Evolutionary conservation across 352 stramenopile species (phyloP).

Genomic region (Phytopythium helicoides): DNA sequence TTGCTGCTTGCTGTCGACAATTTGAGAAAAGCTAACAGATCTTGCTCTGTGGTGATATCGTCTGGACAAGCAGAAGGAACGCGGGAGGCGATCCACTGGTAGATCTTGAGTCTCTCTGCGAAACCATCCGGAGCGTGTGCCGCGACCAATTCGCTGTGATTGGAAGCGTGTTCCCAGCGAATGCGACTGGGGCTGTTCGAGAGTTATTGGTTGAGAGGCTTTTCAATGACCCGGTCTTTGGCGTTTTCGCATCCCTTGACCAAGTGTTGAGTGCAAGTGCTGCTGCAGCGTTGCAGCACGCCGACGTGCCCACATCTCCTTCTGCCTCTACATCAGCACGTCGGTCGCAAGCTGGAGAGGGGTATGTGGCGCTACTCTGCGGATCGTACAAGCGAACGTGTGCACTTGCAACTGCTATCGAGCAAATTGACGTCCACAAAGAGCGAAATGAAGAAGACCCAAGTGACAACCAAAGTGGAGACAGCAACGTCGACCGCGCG

Average conservation of each 20-base stretch:
- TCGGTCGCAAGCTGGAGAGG: constrained; percentile 20
- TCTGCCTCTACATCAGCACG: background rate
- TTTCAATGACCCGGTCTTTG: constrained; percentile 79
- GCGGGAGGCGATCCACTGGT: constrained; percentile 40
- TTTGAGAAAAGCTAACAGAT: too few relatives aligned
- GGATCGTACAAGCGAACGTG: constrained; percentile 67
- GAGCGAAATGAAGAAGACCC: background rate
- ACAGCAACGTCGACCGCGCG: constrained; percentile 4
- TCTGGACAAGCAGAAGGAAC: background rate
- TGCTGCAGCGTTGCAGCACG: constrained; percentile 12
- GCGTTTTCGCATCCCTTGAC: constrained; percentile 74
- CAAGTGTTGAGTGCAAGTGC: constrained; percentile 48
- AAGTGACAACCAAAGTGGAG: background rate
- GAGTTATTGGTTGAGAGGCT: constrained; percentile 69
- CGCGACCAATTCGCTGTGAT: constrained; percentile 72
- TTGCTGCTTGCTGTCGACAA: background rate
- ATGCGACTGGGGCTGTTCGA: constrained; percentile 38
- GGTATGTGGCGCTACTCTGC: constrained; percentile 66
- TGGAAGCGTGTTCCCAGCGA: constrained; percentile 48
- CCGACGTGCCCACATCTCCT: background rate
- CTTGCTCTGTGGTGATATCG: too few relatives aligned
- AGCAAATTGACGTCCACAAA: constrained; percentile 19
- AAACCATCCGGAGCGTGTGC: constrained; percentile 59
- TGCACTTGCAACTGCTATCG: constrained; percentile 43
- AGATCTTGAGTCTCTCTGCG: constrained; percentile 59